phyloP scores from a whole-genome alignment of 1,284 basidiomycete species.

The Microbotryomycetes sp. region DNA sequence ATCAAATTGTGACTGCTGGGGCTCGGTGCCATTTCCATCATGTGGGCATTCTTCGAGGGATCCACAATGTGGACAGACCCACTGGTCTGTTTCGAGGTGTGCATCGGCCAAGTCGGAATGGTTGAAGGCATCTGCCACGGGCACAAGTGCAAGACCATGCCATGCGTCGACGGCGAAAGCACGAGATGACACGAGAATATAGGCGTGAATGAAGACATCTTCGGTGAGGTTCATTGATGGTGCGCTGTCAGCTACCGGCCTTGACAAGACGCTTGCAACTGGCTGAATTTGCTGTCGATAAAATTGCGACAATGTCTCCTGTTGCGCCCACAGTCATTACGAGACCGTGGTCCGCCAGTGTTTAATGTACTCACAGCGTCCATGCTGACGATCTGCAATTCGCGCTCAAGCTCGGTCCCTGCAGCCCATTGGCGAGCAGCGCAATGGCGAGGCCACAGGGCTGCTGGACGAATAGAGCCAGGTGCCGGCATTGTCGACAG shows the following conservation, averaged over 20 bases:
- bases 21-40: constrained; percentile 47
- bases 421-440: constrained; percentile 36
- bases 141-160: constrained; percentile 79
- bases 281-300: too few species aligned
- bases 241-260: too few species aligned
- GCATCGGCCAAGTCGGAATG: constrained; percentile 65
- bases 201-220: constrained; percentile 62
- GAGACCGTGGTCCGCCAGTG: too few species aligned
- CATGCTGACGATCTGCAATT: constrained; percentile 36
- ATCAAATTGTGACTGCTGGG: constrained; percentile 2
- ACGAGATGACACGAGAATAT: constrained; percentile 73
- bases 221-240: too few species aligned
- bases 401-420: constrained; percentile 42
- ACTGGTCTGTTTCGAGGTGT: constrained; percentile 63
- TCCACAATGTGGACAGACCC: constrained; percentile 75
- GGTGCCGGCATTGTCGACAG: constrained; percentile 41
- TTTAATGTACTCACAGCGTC: constrained; percentile 35
- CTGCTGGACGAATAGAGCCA: constrained; percentile 35
- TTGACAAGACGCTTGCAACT: too few species aligned
- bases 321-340: too few species aligned
- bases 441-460: constrained; percentile 40
- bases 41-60: constrained; percentile 65
- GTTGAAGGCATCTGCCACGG: constrained; percentile 84
- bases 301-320: too few species aligned
- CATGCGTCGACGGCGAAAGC: constrained; percentile 82